Percentiles rank a stretch among this genome's conserved stretches.
phyloP scores from a whole-genome alignment of 2,329 filamentous ascomycete genomes.

The Setomelanomma holmii region DNA sequence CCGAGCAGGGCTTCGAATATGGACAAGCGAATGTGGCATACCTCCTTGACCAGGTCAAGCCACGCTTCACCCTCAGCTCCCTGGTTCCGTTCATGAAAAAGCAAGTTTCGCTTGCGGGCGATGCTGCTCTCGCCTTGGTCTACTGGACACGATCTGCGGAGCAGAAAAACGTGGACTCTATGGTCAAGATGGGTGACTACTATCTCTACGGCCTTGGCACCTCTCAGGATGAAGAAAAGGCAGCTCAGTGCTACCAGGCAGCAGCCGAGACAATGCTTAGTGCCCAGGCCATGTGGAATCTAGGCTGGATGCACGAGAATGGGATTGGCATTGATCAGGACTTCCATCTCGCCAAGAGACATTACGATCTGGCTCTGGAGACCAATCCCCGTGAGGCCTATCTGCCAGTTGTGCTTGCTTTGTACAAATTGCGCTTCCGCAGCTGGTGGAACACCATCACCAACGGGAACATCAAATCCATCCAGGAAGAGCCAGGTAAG shows the following conservation, averaged over 20 bases:
- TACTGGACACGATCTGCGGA: slow-evolving; percentile 96
- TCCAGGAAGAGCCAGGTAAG: slow-evolving; percentile 86
- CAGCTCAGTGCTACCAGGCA: slow-evolving; percentile 88
- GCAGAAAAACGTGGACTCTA: slow-evolving; percentile 89
- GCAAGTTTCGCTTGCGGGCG: slow-evolving; percentile 59
- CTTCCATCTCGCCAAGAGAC: slow-evolving; percentile 95
- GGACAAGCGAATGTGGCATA: slow-evolving; percentile 91
- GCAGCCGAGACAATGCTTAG: slow-evolving; percentile 91
- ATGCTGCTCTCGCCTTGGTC: slow-evolving; percentile 75
- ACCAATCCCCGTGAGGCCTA: slow-evolving; percentile 89
- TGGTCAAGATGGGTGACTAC: slow-evolving; percentile 99
- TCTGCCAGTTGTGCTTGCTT: slow-evolving; percentile 85
- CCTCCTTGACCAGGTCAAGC: slow-evolving; percentile 72
- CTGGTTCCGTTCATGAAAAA: slow-evolving; percentile 56
- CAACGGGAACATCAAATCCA: slow-evolving; percentile 88
- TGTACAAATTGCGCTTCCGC: slow-evolving; percentile 82
- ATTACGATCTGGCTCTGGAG: slow-evolving; percentile 90
- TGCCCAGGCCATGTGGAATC: slow-evolving; percentile 94
- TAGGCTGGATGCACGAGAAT: slow-evolving; percentile 99
- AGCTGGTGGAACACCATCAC: slow-evolving; percentile 96
- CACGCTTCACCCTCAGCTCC: slow-evolving; percentile 60
- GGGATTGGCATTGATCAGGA: slow-evolving; percentile 92
- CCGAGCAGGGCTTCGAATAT: slow-evolving; percentile 89
- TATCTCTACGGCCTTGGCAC: slow-evolving; percentile 85
- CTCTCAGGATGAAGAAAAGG: slow-evolving; percentile 75